Evolutionary conservation across 2,329 filamentous ascomycete genomes (phyloP), one percentile per base, ranked within the genome.

Genomic region (Diaporthe helianthi): DNA sequence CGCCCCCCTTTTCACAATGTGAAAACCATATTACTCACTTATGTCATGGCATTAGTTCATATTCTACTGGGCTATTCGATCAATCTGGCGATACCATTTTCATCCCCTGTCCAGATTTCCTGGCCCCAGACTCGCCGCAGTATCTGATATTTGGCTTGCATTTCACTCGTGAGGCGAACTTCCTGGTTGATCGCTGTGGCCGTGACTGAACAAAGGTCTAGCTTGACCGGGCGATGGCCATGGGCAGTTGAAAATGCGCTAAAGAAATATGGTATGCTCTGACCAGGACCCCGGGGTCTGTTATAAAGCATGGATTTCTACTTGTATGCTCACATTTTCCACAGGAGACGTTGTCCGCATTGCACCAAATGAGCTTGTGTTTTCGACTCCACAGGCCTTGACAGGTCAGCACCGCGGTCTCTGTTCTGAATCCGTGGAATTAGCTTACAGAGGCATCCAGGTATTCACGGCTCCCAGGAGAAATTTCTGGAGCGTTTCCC

Each of bases 401-500:
- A 9, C 41, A 9, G 60, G 67, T 69, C 44, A 15, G 38, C 17
- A 44, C 17, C n/a, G 22, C 31, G 4, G 9, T 33, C 31, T 9
- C 31, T 5, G 31, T 4, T 33, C 31, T n/a, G n/a, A n/a, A n/a
- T n/a, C n/a, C n/a, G n/a, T n/a, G n/a, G n/a, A n/a, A n/a, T n/a
- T n/a, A n/a, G n/a, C n/a, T n/a, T n/a, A n/a, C n/a, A n/a, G n/a
- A n/a, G n/a, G n/a, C 10, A 36, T 12, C 13, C 33, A 36, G 13
- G 75, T 36, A 72, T 74, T 5, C 73, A 74, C 26, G 61, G 67
- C 64, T 68, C 72, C 5, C 69, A 73, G 17, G 47, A 68, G 4
- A 71, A 73, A 13, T 61, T 67, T 13, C 60, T 71, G 6, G 73
- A 75, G 69, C 46, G 65, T 2, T 75, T 76, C 36, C 60, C 61